Evolutionary conservation across 441 rosid species (phyloP), one percentile per base, ranked within the genome.

Genomic region (Theobroma grandiflorum): DNA sequence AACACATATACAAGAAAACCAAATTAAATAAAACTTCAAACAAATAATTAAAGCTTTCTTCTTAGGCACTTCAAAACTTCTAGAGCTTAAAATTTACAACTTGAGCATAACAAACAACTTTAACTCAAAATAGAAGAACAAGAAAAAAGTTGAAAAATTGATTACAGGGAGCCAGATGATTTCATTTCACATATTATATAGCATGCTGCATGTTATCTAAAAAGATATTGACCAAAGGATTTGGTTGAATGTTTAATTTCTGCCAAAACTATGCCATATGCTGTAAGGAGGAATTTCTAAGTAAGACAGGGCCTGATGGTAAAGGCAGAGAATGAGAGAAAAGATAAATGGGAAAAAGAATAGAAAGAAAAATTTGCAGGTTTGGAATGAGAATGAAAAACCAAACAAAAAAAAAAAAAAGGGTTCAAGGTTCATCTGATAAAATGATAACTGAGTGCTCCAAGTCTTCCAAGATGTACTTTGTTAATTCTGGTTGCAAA

Each of bases 181-280:
- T 38, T 61, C 6, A 31, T 31, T 61, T 26, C 18, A 26, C 26
- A 37, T 22, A 65, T 38, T 65, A 65, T 11, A 38, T 8, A 42
- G 45, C 22, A 16, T 0, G 45, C 69, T 65, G 7, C 15, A 45
- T 20, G 6, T 47, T 15, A 45, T 3, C 8, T 49, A 15, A 26
- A 70, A 31, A 49, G 58, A 50, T 49, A 15, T 26, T 8, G 20
- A 45, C 22, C 74, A 47, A 47, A 40, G 57, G 47, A 38, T 18
- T 69, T 69, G 59, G 11, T 71, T 50, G 43, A 33, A 50, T 18
- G 45, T 71, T n/a, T 33, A 35, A 50, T 52, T 71, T 18, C 75
- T 71, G 35, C 50, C 37, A 4, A 66, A 66, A 40, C 1, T 9
- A 42, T 37, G 47, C 69, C 69, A 65, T 4, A 18, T 65, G 58